phyloP scores from a whole-genome alignment of 495 filamentous ascomycete genomes.

The Clavariopsis aquatica region DNA sequence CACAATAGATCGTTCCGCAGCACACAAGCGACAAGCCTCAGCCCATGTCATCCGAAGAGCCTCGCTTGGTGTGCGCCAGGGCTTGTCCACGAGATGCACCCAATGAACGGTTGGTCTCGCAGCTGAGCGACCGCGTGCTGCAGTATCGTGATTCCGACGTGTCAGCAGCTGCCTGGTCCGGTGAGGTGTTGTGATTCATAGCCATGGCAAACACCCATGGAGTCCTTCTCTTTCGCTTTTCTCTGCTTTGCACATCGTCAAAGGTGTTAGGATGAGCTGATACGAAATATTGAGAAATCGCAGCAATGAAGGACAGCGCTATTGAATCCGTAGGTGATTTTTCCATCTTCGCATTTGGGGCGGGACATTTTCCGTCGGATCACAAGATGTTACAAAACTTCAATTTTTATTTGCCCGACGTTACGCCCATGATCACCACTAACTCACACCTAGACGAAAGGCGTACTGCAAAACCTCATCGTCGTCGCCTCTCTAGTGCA shows the following conservation, averaged over 20 bases:
- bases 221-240: neutral
- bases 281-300: neutral
- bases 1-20: neutral
- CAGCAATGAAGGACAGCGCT: neutral
- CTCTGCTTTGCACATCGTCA: neutral
- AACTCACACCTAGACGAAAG: slow-evolving; percentile 16
- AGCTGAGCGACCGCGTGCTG: slow-evolving; percentile 8
- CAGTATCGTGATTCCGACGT: slow-evolving; percentile 1
- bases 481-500: slow-evolving; percentile 27
- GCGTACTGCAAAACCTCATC: slow-evolving; percentile 11
- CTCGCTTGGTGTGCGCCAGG: neutral
- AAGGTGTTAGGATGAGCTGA: neutral
- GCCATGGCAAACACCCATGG: neutral
- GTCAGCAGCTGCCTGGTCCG: slow-evolving; percentile 19
- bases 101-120: slow-evolving; percentile 1
- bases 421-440: too few relatives aligned
- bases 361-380: neutral
- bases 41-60: neutral
- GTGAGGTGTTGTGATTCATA: neutral
- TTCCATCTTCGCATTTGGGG: neutral
- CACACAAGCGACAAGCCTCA: neutral
- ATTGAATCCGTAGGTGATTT: slow-evolving; percentile 1
- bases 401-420: too few relatives aligned
- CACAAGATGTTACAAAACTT: neutral
- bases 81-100: neutral